These are phyloP conservation scores for Metroxylon sagu DNA, from an alignment of 176 grass and related monocot species.

Conservation along the genomic window DNA sequence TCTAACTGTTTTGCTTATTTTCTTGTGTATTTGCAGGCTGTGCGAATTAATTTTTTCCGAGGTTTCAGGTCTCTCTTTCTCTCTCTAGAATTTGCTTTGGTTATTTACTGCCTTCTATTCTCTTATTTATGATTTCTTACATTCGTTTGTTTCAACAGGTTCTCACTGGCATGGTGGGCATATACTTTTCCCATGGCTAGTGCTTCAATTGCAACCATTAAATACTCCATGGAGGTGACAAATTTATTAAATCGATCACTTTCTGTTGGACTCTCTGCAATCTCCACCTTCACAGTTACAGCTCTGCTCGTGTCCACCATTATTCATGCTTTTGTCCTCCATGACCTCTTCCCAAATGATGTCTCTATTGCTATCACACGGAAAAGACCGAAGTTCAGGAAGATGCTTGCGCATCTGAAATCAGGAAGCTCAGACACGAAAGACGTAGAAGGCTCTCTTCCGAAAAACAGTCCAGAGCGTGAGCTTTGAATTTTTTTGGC, in stretches of 20 bases:
- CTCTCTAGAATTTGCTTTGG: neutral
- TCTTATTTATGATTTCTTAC: neutral
- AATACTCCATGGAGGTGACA: neutral
- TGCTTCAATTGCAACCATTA: conserved; percentile 1
- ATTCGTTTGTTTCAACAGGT: neutral
- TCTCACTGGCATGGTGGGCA: conserved; percentile 5
- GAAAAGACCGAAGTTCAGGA: neutral
- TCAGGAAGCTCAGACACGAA: conserved; percentile 24
- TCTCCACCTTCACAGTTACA: neutral
- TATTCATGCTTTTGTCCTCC: conserved; percentile 1
- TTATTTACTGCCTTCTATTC: neutral
- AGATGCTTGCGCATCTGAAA: neutral
- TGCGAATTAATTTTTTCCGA: conserved; percentile 7
- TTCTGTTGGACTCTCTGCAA: neutral
- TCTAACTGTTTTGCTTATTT: neutral
- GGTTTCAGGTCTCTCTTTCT: conserved; percentile 1
- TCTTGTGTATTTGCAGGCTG: neutral
- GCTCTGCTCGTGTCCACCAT: neutral
- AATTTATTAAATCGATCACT: neutral
- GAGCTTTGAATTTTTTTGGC: no score
- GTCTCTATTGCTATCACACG: neutral
- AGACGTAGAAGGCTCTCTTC: conserved; percentile 42
- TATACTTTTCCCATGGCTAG: conserved; percentile 1
- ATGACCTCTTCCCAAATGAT: conserved; percentile 4
- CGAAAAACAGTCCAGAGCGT: conserved; percentile 2